Percentiles rank a stretch among this genome's conserved stretches.
Conservation (phyloP, 768 basidiomycete genomes). For the Mycena epipterygia region DNA sequence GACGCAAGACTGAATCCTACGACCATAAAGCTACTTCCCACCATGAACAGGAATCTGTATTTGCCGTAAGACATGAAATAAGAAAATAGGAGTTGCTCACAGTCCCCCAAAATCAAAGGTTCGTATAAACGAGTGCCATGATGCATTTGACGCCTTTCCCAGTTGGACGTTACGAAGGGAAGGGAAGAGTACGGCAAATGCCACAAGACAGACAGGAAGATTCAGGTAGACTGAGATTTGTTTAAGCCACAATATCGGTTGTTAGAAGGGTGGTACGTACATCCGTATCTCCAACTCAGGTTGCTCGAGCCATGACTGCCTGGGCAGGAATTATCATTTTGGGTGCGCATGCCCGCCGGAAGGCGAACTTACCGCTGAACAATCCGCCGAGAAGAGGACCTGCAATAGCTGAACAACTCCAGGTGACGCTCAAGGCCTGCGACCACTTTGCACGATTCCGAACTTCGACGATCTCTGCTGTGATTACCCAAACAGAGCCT, state of each 20-base stretch:
- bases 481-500: slow-evolving; percentile 88
- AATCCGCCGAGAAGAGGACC: slow-evolving; percentile 87
- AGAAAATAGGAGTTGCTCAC: slow-evolving; percentile 58
- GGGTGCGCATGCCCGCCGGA: slow-evolving; percentile 22
- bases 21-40: slow-evolving; percentile 79
- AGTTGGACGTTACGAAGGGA: slow-evolving; percentile 74
- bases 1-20: slow-evolving; percentile 86
- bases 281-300: slow-evolving; percentile 88
- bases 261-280: slow-evolving; percentile 60
- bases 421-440: slow-evolving; percentile 86
- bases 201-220: slow-evolving; percentile 77
- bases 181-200: slow-evolving; percentile 66
- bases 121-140: slow-evolving; percentile 66
- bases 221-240: slow-evolving; percentile 80
- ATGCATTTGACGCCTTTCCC: slow-evolving; percentile 58
- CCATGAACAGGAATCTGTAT: slow-evolving; percentile 78
- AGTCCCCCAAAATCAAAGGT: slow-evolving; percentile 85
- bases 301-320: slow-evolving; percentile 48
- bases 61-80: slow-evolving; percentile 36
- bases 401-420: slow-evolving; percentile 88
- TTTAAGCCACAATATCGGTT: slow-evolving; percentile 29
- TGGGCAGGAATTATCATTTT: slow-evolving; percentile 39
- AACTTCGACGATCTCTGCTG: slow-evolving; percentile 85
- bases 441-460: slow-evolving; percentile 85
- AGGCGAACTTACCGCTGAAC: slow-evolving; percentile 74